These are phyloP conservation scores for Sechiopsis laciniata DNA, from an alignment of 306 rosid species.

Conservation along the genomic window DNA sequence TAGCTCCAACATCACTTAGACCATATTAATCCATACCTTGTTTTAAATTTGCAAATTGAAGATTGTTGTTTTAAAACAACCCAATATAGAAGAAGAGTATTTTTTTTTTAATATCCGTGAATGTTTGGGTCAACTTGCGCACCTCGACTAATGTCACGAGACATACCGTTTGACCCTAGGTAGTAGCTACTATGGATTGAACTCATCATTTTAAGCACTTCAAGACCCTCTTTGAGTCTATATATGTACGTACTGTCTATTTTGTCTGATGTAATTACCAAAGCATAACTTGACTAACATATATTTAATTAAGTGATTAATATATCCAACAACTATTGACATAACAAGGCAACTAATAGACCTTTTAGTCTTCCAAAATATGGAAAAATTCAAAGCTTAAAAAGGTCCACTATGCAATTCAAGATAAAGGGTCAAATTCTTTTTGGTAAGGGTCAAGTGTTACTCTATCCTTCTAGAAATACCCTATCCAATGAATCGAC, in stretches of 20 bases:
- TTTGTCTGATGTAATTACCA: neutral
- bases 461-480: conserved; percentile 14
- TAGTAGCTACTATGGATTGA: too few species aligned
- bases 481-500: neutral
- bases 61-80: neutral
- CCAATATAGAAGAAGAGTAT: neutral
- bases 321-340: conserved; percentile 15
- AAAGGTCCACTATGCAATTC: neutral
- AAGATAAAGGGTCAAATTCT: conserved; percentile 13
- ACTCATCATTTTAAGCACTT: too few species aligned
- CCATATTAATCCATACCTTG: neutral
- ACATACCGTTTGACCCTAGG: too few species aligned
- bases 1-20: neutral
- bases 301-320: neutral
- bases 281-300: conserved; percentile 1
- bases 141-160: too few species aligned
- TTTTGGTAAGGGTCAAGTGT: conserved; percentile 15
- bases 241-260: neutral
- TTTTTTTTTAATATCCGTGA: too few species aligned
- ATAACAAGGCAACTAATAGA: conserved; percentile 19
- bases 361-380: neutral
- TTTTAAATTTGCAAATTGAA: neutral
- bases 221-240: too few species aligned
- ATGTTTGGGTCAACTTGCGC: too few species aligned
- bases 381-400: too few species aligned